Base-by-base conservation (phyloP, 2,329 filamentous ascomycete genomes). In the Xylaria sp. region DNA sequence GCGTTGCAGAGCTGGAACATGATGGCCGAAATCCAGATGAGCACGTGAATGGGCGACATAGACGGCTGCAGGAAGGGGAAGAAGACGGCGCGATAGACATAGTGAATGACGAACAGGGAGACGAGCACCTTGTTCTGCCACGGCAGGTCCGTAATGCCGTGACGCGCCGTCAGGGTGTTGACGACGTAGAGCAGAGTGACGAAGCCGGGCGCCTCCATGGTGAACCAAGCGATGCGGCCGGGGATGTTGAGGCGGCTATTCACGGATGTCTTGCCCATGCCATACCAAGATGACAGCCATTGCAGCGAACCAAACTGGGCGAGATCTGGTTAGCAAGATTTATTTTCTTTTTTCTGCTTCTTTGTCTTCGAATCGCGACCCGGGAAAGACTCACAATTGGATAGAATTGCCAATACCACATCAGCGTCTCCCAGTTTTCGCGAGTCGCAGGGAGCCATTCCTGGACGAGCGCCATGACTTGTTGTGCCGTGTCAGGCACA, bases 241-340 rank as follows among this genome's bases (percentile, higher is more conserved):
- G 92, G 90, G n/a, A 97, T 75, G 76, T 99, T 99, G 72, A 94
- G 79, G 10, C 77, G 77, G 68, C 88, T 92, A 2, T 80, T 71
- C 16, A 86, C 81, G 2, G 91, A 96, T 2, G 92, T 96, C 76
- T 97, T 97, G 73, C 94, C 94, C 79, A 93, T 91, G 54, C 90
- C 90, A 73, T 97, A 94, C 82, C 85, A 96, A 58, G 84, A 82
- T n/a, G 81, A 76, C 58, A 87, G 60, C 87, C 89, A 95, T 84
- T 96, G 92, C 19, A 84, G 55, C 1, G 85, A 82, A 0, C 87
- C 87, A 64, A 91, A 70, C 91, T 96, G 62, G 5, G 52, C 3
- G 10, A 16, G 10, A 57, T 51, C 16, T 13, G n/a, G 35, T 63
- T 56, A 64, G 58, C 51, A 44, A 37, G 51, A 30, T 30, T 1